These are phyloP conservation scores for Globisporangium yorkense DNA, from an alignment of 352 stramenopile species.

Conservation along the genomic window DNA sequence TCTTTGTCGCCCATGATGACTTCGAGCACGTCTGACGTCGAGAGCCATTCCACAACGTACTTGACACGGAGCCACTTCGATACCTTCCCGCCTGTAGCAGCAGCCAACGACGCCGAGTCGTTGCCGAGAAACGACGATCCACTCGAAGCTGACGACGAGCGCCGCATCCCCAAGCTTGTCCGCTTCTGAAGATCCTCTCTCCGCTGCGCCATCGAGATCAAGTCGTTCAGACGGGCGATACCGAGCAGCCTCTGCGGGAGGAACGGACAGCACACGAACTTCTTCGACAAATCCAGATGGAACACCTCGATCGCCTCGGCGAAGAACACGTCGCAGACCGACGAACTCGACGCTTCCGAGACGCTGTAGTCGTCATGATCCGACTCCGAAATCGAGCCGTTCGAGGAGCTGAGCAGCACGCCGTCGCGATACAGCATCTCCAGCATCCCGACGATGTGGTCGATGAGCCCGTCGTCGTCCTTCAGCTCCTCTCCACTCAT, in stretches of 20 bases:
- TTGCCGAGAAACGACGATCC: conserved; percentile 17
- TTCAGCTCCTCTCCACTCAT: conserved; percentile 74
- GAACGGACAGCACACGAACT: conserved; percentile 83
- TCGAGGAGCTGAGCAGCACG: conserved; percentile 33
- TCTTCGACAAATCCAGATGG: conserved; percentile 80
- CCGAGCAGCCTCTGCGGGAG: conserved; percentile 67
- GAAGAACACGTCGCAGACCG: conserved; percentile 37
- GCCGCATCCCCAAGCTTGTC: conserved; percentile 42
- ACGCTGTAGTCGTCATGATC: conserved; percentile 15
- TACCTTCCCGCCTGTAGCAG: conserved; percentile 19
- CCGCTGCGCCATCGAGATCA: conserved; percentile 72
- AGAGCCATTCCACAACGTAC: conserved; percentile 78
- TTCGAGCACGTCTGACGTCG: conserved; percentile 70
- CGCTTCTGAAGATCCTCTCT: conserved; percentile 62
- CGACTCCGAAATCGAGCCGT: conserved; percentile 5
- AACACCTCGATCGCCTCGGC: conserved; percentile 78
- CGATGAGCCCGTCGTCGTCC: conserved; percentile 72
- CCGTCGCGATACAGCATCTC: conserved; percentile 70
- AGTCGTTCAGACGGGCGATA: conserved; percentile 64
- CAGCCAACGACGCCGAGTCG: conserved; percentile 6
- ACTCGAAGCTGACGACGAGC: conserved; percentile 23
- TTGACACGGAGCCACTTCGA: conserved; percentile 71
- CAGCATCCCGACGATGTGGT: conserved; percentile 63
- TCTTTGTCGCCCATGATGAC: conserved; percentile 75
- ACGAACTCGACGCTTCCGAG: conserved; percentile 8